These are phyloP conservation scores for Cladorrhinum samala DNA, from an alignment of 495 filamentous ascomycete genomes.

Conservation along the genomic window DNA sequence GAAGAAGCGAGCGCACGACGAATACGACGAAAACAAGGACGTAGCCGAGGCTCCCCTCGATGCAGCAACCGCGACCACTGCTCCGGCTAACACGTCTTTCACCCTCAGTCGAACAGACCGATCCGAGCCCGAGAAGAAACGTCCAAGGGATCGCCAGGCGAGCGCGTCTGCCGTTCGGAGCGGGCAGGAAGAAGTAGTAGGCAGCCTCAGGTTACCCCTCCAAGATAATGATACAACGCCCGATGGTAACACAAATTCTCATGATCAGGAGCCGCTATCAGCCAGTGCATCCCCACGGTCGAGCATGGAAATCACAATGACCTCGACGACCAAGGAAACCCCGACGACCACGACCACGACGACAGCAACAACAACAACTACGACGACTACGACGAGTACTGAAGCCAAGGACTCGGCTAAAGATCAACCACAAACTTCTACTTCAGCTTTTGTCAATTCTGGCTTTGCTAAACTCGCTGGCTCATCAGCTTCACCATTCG, in stretches of 20 bases:
- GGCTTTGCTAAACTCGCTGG: conserved; percentile 46
- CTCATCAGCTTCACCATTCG: conserved; percentile 42
- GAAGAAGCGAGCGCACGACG: conserved; percentile 51
- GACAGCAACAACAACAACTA: not conserved
- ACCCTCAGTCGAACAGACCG: conserved; percentile 35
- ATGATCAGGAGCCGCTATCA: conserved; percentile 13
- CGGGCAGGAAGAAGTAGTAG: conserved; percentile 21
- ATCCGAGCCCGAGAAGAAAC: conserved; percentile 53
- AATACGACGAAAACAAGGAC: conserved; percentile 40
- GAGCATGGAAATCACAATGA: conserved; percentile 8
- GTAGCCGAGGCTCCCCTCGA: conserved; percentile 33
- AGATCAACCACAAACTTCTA: conserved; percentile 27
- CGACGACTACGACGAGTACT: conserved; percentile 1
- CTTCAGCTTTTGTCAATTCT: conserved; percentile 44
- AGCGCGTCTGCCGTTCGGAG: conserved; percentile 13
- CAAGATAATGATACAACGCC: not conserved
- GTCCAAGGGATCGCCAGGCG: conserved; percentile 37
- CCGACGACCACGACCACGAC: not conserved
- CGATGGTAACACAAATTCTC: conserved; percentile 10
- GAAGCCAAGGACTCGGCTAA: no score
- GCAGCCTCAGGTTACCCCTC: conserved; percentile 5
- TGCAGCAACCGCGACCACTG: conserved; percentile 11
- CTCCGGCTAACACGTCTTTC: conserved; percentile 15
- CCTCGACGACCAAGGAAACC: not conserved
- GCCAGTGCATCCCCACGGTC: conserved; percentile 17